These are phyloP conservation scores for Backusella macrospora DNA, from an alignment of 192 early-diverging fungal species.

Conservation along the genomic window DNA sequence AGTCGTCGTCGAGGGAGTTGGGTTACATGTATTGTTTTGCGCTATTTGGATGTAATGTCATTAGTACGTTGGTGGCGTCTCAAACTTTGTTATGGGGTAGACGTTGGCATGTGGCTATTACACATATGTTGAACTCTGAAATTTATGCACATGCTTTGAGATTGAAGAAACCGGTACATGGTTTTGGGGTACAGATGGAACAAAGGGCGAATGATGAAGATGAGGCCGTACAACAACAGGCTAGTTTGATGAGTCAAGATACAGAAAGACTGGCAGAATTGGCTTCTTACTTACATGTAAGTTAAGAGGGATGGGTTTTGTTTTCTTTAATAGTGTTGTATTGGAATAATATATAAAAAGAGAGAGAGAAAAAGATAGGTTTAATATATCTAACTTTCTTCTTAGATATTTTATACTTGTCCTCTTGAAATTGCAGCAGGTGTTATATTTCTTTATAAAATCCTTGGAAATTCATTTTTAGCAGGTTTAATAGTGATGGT, in stretches of 20 bases:
- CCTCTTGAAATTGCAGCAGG: constrained; percentile 73
- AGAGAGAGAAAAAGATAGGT: not conserved
- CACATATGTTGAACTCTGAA: constrained; percentile 54
- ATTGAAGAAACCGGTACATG: constrained; percentile 18
- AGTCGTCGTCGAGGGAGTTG: constrained; percentile 10
- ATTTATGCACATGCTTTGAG: constrained; percentile 55
- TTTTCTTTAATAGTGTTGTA: no score
- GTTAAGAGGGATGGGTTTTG: no score
- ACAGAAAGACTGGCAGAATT: constrained; percentile 64
- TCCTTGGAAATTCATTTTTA: constrained; percentile 79
- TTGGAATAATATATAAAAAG: not conserved
- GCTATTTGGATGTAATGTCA: constrained; percentile 51
- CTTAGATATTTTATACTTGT: constrained; percentile 57
- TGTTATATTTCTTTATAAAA: constrained; percentile 65
- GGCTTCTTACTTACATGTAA: constrained; percentile 60
- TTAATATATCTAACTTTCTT: not conserved
- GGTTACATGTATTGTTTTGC: constrained; percentile 54
- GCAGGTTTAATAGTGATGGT: constrained; percentile 76
- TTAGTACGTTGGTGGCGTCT: constrained; percentile 37
- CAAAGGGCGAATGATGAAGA: constrained; percentile 23
- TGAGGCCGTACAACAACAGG: constrained; percentile 46
- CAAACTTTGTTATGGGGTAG: constrained; percentile 53
- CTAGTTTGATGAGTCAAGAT: constrained; percentile 77
- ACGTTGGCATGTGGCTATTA: constrained; percentile 54
- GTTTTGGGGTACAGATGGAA: not conserved